A percentile compares a stretch with the other conserved stretches of the same genome.
These are phyloP conservation scores for Auricularia cornea DNA, from an alignment of 768 basidiomycete genomes.

Conservation along the genomic window DNA sequence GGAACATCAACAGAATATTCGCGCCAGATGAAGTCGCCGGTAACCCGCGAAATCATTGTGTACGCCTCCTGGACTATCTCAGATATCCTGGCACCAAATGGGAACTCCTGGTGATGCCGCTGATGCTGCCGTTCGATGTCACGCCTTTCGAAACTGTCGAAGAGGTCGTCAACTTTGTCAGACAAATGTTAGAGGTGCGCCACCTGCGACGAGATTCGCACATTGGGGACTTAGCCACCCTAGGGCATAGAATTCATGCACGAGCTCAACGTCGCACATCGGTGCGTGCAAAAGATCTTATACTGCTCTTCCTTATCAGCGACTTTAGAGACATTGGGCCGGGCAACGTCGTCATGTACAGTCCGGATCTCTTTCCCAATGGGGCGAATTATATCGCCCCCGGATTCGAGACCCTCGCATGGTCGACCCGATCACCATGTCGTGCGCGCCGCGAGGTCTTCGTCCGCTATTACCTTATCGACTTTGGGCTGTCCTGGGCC, in stretches of 20 bases:
- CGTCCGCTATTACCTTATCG: too few species aligned
- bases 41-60: slow-evolving; percentile 23
- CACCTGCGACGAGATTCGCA: too few species aligned
- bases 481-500: too few species aligned
- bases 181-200: slow-evolving; percentile 25
- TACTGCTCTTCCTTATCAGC: too few species aligned
- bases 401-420: not conserved
- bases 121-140: slow-evolving; percentile 29
- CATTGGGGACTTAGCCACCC: not conserved
- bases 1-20: slow-evolving; percentile 13
- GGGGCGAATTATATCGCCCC: not conserved
- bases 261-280: slow-evolving; percentile 25
- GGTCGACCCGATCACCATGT: too few species aligned
- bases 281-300: slow-evolving; percentile 17
- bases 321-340: not conserved
- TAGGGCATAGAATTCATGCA: slow-evolving; percentile 32
- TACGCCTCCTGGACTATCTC: slow-evolving; percentile 20
- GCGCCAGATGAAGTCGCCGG: slow-evolving; percentile 11
- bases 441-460: too few species aligned
- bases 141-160: slow-evolving; percentile 26
- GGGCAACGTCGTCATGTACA: not conserved
- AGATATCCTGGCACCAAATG: slow-evolving; percentile 10
- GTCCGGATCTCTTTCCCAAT: not conserved
- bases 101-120: slow-evolving; percentile 26
- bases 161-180: slow-evolving; percentile 22